Base-by-base conservation (phyloP, 192 early-diverging fungal genomes). In the Mortierella alpina region DNA sequence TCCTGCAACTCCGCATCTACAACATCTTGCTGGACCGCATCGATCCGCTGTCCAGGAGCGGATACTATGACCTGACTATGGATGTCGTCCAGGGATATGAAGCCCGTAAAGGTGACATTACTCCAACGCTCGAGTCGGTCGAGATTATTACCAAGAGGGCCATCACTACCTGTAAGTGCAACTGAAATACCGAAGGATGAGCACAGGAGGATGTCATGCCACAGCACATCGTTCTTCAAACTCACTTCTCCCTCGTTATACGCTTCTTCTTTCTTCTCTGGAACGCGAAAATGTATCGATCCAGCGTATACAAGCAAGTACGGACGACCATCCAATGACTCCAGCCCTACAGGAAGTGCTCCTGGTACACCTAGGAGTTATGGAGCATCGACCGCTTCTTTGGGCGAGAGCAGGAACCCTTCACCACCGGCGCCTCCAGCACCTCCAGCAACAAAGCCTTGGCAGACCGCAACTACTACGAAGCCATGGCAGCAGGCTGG, bases 1-100 rank as follows among this genome's bases (percentile, higher is more conserved):
- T 86, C 75, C 82, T 96, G 65, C 95, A 99, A 83, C 82, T 91
- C 49, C 89, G 90, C 57, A 92, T 97, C 49, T 92, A 91, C 84
- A 84, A 84, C 11, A 86, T 89, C 63, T 80, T 98, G 63, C 84
- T 85, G 63, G 86, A 84, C 42, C 84, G 87, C 20, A 87, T 90
- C 4, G 85, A 93, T n/a, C 87, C 86, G 7, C 73, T 91, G n/a
- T 66, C 84, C 31, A 82, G 78, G 47, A 85, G 87, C 52, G 88
- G 87, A 7, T 86, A 87, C 52, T 91, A 92, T 74, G 89, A 92
- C 49, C 48, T 89, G 44, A 72, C 84, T 15, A 86, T 84, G 70
- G 81, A 75, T 57, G 72, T 87, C 18, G 44, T 84, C 5, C 60
- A 72, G 15, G 83, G 83, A 4, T 88, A 76, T 62, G 67, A 88